These are phyloP conservation scores for Pulveroboletus sp. DNA, from an alignment of 768 basidiomycete species.

Conservation along the genomic window DNA sequence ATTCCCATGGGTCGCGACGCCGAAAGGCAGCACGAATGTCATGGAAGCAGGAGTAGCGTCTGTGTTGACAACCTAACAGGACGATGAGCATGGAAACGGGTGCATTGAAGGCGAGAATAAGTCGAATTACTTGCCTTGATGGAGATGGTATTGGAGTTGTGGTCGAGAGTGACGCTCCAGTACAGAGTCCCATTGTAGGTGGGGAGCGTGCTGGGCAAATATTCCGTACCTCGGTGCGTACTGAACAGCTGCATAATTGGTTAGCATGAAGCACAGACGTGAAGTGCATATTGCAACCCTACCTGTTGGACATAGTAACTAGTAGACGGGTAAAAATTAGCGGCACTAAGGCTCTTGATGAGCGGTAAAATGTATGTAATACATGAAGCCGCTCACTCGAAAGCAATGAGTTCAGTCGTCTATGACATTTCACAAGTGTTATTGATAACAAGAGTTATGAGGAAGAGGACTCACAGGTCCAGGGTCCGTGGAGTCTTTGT, in stretches of 20 bases:
- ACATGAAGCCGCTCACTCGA: slow-evolving; percentile 43
- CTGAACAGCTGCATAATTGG: slow-evolving; percentile 50
- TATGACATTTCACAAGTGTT: not conserved
- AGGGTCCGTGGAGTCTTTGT: slow-evolving; percentile 33
- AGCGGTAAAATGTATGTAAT: not conserved
- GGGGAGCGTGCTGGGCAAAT: slow-evolving; percentile 60
- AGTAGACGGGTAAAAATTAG: slow-evolving; percentile 51
- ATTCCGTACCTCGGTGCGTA: slow-evolving; percentile 55
- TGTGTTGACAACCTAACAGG: slow-evolving; percentile 51
- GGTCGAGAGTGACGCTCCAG: slow-evolving; percentile 52
- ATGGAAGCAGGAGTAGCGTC: slow-evolving; percentile 37
- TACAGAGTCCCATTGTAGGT: slow-evolving; percentile 45
- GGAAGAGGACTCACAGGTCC: slow-evolving; percentile 38
- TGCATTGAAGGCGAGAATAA: not conserved
- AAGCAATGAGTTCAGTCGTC: slow-evolving; percentile 55
- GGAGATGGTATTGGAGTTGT: slow-evolving; percentile 34
- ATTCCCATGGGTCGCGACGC: slow-evolving; percentile 44
- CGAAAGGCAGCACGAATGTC: slow-evolving; percentile 53
- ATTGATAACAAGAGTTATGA: not conserved
- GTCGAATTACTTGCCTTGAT: slow-evolving; percentile 46
- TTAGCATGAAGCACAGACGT: not conserved
- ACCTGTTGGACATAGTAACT: slow-evolving; percentile 63
- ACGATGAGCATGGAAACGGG: not conserved
- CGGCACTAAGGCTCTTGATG: slow-evolving; percentile 36
- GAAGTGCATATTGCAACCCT: not conserved